Base-by-base conservation (phyloP, 352 stramenopile genomes). In the Thalassiosira livingstoniorum region DNA sequence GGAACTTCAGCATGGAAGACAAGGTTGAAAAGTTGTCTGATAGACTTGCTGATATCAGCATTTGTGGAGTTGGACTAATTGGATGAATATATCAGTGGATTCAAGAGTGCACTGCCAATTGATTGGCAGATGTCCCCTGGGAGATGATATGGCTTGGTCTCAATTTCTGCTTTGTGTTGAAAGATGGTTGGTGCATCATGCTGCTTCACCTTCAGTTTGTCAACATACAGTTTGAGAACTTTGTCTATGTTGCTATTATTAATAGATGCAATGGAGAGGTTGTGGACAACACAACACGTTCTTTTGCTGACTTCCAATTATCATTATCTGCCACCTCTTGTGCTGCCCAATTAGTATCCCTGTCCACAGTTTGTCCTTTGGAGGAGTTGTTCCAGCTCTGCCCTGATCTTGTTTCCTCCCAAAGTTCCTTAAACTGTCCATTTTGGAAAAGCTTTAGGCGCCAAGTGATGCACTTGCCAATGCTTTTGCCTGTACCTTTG, bases 101-200 rank as follows among this genome's bases (percentile, higher is more conserved):
- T 83, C 67, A 1, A 34, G 4, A 15, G 60, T 75, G 53, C 42
- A 4, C 27, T 4, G 21, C 35, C 42, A 68, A 83, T 78, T 1
- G 57, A 66, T 25, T 39, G 34, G 58, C 68, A 72, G 5, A 82
- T 77, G 58, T 82, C 66, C 1, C 64, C 75, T 23, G 74, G 74
- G 0, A 82, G 31, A 2, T 29, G 1, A 10, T 66, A 25, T 11
- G 23, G 3, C 68, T 69, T 62, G 13, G 34, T 32, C n/a, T 0
- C 35, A 27, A 29, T 1, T 23, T 2, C 11, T n/a, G n/a, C n/a
- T n/a, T n/a, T n/a, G n/a, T n/a, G n/a, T n/a, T n/a, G n/a, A n/a
- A n/a, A n/a, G n/a, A n/a, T n/a, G n/a, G n/a, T n/a, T n/a, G n/a
- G n/a, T n/a, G n/a, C n/a, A n/a, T n/a, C n/a, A n/a, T n/a, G n/a